Evolutionary conservation across 345 rosid genomes (phyloP).

Genomic region (Linum lewisii): DNA sequence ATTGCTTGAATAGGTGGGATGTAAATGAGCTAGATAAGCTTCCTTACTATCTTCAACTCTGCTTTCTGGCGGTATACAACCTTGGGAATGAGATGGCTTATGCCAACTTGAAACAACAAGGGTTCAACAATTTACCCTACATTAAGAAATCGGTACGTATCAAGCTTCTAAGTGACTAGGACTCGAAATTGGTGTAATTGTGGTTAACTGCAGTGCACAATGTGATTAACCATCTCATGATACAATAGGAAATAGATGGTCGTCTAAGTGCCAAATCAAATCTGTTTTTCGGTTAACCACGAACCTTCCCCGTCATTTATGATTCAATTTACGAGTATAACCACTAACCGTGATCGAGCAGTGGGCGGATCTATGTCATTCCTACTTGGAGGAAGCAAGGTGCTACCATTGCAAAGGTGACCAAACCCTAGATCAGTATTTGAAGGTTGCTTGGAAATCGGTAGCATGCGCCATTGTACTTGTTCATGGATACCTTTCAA

Average conservation of each 20-base stretch:
- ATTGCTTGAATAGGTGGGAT: no score
- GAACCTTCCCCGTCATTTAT: no score
- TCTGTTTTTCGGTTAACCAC: no score
- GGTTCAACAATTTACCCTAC: conserved; percentile 1
- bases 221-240: no score
- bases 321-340: no score
- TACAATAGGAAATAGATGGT: no score
- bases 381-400: conserved; percentile 9
- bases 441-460: conserved; percentile 9
- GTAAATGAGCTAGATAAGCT: neutral
- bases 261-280: no score
- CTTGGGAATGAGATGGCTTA: conserved; percentile 3
- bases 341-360: neutral
- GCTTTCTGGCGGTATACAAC: conserved; percentile 5
- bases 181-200: no score
- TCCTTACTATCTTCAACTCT: conserved; percentile 3
- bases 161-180: no score
- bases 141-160: conserved; percentile 1
- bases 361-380: conserved; percentile 13
- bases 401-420: conserved; percentile 4
- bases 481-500: neutral
- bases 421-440: conserved; percentile 13
- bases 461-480: conserved; percentile 1
- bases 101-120: conserved; percentile 2
- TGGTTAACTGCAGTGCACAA: no score